Percentiles rank a stretch among this genome's conserved stretches.
Conservation (phyloP, 1,284 basidiomycete genomes). For the Ustilago bromivora region DNA sequence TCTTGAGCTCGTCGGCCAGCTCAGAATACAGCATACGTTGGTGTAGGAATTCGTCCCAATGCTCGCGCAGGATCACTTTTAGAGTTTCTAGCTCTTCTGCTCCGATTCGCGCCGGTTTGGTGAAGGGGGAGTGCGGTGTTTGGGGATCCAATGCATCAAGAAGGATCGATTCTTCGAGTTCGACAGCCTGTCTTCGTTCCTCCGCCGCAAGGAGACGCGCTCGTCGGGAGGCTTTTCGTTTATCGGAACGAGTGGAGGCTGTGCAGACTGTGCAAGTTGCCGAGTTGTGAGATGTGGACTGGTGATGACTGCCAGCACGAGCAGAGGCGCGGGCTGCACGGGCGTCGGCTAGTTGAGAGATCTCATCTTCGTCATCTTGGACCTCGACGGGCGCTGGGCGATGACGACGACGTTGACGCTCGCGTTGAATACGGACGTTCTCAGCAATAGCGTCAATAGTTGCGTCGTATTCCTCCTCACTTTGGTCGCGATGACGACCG, state of each 20-base stretch:
- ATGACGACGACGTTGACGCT: slow-evolving; percentile 17
- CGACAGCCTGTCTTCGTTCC: slow-evolving; percentile 18
- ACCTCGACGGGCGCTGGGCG: neutral
- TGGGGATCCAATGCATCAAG: slow-evolving; percentile 19
- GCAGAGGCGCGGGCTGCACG: slow-evolving; percentile 33
- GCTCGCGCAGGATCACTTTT: slow-evolving; percentile 48
- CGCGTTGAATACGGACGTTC: slow-evolving; percentile 34
- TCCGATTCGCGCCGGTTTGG: neutral
- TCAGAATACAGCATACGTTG: slow-evolving; percentile 63
- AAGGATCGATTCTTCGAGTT: slow-evolving; percentile 44
- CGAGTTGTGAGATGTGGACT: slow-evolving; percentile 26
- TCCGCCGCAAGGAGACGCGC: slow-evolving; percentile 28
- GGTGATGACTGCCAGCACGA: slow-evolving; percentile 1
- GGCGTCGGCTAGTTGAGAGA: slow-evolving; percentile 44
- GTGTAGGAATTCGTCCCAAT: slow-evolving; percentile 66
- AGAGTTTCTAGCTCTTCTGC: slow-evolving; percentile 18
- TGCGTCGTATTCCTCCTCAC: slow-evolving; percentile 37
- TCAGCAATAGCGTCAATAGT: slow-evolving; percentile 46
- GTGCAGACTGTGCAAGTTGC: slow-evolving; percentile 46
- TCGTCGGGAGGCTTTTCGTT: slow-evolving; percentile 33
- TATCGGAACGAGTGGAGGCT: slow-evolving; percentile 10
- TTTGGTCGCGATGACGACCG: slow-evolving; percentile 9
- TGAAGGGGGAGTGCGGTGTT: neutral
- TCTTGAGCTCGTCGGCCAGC: slow-evolving; percentile 67
- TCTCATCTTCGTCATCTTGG: slow-evolving; percentile 44